Evolutionary conservation across 352 stramenopile species (phyloP).

Genomic region (Globisporangium abappressorium): DNA sequence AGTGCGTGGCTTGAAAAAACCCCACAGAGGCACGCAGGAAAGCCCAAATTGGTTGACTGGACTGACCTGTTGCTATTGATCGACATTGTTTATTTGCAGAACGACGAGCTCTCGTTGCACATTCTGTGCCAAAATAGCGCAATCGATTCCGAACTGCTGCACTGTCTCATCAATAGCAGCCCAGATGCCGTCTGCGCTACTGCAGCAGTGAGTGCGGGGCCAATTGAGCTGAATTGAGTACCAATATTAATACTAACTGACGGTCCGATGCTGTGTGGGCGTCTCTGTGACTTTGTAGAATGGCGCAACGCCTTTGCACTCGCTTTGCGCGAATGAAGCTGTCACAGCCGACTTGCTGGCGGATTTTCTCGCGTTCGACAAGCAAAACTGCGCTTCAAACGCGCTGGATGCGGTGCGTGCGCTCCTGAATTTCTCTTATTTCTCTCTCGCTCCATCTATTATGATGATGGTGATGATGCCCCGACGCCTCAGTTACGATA

Average conservation of each 20-base stretch:
- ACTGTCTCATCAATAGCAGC: slow-evolving; percentile 26
- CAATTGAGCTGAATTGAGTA: neutral
- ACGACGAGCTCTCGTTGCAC: slow-evolving; percentile 56
- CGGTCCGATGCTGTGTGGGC: neutral
- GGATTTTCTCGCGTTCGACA: slow-evolving; percentile 39
- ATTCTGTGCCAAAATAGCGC: slow-evolving; percentile 44
- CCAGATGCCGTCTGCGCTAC: slow-evolving; percentile 28
- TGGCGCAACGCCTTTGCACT: slow-evolving; percentile 40
- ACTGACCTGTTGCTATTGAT: neutral
- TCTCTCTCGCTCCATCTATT: too few species aligned
- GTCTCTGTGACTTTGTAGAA: slow-evolving; percentile 22
- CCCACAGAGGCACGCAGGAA: neutral
- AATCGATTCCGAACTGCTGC: slow-evolving; percentile 29
- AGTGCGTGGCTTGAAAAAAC: neutral
- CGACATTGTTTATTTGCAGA: slow-evolving; percentile 20
- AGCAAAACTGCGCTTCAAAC: slow-evolving; percentile 20
- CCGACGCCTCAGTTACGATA: neutral
- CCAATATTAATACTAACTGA: too few species aligned
- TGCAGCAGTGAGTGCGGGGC: slow-evolving; percentile 14
- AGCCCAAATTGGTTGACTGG: neutral
- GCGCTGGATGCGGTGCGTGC: slow-evolving; percentile 6
- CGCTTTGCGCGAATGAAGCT: slow-evolving; percentile 47
- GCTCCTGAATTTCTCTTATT: neutral
- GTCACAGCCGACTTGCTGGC: slow-evolving; percentile 38
- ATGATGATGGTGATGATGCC: neutral